Evolutionary conservation across 768 basidiomycete species (phyloP).

Genomic region (Pilatotrama ljubarskyi): DNA sequence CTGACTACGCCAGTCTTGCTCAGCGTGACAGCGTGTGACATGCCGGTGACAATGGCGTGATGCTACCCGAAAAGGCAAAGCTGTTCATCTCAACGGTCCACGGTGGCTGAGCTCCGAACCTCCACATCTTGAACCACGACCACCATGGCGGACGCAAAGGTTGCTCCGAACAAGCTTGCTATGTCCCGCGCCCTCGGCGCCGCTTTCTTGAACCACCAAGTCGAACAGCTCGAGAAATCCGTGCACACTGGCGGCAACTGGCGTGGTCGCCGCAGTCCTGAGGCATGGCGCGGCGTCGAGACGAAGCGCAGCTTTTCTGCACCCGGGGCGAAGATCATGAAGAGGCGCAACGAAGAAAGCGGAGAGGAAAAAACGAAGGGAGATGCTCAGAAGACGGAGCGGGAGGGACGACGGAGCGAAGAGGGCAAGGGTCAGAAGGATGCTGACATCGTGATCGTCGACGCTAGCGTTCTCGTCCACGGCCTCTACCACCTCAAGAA

Average conservation of each 20-base stretch:
- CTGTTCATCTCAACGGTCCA: constrained; percentile 3
- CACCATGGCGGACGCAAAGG: constrained; percentile 22
- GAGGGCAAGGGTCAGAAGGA: constrained; percentile 48
- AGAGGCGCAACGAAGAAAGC: constrained; percentile 14
- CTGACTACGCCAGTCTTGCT: too few relatives aligned
- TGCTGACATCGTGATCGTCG: constrained; percentile 74
- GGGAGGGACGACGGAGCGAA: constrained; percentile 21
- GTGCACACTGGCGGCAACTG: constrained; percentile 63
- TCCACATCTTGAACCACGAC: constrained; percentile 6
- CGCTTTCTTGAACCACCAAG: constrained; percentile 84
- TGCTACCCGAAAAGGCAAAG: background rate
- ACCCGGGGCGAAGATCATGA: constrained; percentile 3
- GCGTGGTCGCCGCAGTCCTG: constrained; percentile 45
- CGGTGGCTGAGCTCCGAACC: constrained; percentile 7
- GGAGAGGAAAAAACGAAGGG: constrained; percentile 16
- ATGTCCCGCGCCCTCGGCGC: constrained; percentile 88
- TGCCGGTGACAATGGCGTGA: background rate
- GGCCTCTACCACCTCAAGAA: constrained; percentile 77
- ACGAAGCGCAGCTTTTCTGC: constrained; percentile 39
- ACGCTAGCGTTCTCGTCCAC: constrained; percentile 81
- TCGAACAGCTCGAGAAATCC: constrained; percentile 82
- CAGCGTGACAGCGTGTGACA: background rate
- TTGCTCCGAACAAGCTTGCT: constrained; percentile 56
- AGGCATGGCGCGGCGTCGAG: constrained; percentile 51
- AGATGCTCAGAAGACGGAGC: constrained; percentile 18